These are phyloP conservation scores for Eimeria zaria DNA, from an alignment of 169 alveolate genomes.

Conservation along the genomic window DNA sequence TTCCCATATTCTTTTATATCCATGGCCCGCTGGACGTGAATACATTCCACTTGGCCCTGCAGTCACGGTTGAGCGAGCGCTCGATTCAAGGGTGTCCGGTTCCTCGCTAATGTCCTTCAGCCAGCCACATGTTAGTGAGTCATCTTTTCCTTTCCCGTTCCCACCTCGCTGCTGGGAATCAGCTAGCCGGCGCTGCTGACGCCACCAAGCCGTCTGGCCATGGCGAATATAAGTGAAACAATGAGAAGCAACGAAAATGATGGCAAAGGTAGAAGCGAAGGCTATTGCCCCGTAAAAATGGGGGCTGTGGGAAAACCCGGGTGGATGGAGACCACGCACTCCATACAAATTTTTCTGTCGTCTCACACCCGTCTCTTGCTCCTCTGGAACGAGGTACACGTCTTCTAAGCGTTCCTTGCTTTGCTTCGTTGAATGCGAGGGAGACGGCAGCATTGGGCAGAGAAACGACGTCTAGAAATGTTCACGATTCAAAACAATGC, in stretches of 20 bases:
- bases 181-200: conserved; percentile 9
- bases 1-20: not conserved
- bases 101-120: not conserved
- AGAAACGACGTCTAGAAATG: not conserved
- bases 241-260: not conserved
- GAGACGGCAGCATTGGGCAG: not conserved
- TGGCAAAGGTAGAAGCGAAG: not conserved
- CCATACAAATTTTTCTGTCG: not conserved
- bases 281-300: not conserved
- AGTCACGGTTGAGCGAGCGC: not conserved
- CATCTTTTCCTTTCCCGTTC: not conserved
- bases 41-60: not conserved
- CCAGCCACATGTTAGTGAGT: not conserved
- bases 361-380: not conserved
- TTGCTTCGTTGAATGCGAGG: not conserved
- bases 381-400: not conserved
- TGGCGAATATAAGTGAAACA: not conserved
- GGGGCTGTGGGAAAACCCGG: not conserved
- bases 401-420: not conserved
- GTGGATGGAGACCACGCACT: not conserved
- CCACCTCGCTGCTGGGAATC: not conserved
- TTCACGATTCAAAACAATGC: not conserved
- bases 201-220: not conserved
- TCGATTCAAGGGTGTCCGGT: not conserved
- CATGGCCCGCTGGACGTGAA: not conserved